Evolutionary conservation across 163 green algal genomes (phyloP).

Genomic region (Chlorella variabilis): DNA sequence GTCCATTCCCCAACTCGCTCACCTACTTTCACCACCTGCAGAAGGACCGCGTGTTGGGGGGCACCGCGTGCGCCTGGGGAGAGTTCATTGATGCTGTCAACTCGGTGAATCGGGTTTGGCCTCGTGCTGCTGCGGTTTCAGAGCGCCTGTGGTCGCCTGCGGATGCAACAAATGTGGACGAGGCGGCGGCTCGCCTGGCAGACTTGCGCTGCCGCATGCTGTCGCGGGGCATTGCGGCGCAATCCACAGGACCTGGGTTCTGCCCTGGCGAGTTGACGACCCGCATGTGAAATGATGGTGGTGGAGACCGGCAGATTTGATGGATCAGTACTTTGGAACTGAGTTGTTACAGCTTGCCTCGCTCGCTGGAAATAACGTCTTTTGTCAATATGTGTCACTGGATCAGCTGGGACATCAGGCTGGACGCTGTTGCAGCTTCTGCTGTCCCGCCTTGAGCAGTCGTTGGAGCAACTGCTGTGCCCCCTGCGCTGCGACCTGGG

Average conservation of each 20-base stretch:
- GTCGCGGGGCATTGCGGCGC: slow-evolving; percentile 25
- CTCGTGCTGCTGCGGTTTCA: slow-evolving; percentile 62
- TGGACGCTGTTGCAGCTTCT: background rate
- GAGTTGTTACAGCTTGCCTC: no score
- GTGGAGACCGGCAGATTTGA: no score
- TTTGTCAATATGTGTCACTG: no score
- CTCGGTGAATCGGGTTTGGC: slow-evolving; percentile 58
- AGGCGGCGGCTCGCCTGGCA: background rate
- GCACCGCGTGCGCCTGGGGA: slow-evolving; percentile 69
- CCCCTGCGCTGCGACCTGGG: background rate
- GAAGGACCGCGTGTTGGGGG: slow-evolving; percentile 61
- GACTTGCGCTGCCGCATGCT: slow-evolving; percentile 38
- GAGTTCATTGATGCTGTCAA: slow-evolving; percentile 68
- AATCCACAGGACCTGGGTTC: slow-evolving; percentile 24
- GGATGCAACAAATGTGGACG: background rate
- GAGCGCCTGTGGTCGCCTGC: slow-evolving; percentile 66
- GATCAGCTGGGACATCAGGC: background rate
- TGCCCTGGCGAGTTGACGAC: slow-evolving; percentile 28
- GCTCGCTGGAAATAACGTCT: no score
- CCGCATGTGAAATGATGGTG: slow-evolving; percentile 27
- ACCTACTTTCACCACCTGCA: no score
- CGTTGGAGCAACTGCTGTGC: background rate
- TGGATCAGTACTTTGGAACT: no score
- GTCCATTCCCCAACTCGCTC: no score
- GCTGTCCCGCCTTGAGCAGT: background rate